Percentiles rank a stretch among this genome's conserved stretches.
Conservation (phyloP, 768 basidiomycete species). For the Phanerodontia chrysosporium region DNA sequence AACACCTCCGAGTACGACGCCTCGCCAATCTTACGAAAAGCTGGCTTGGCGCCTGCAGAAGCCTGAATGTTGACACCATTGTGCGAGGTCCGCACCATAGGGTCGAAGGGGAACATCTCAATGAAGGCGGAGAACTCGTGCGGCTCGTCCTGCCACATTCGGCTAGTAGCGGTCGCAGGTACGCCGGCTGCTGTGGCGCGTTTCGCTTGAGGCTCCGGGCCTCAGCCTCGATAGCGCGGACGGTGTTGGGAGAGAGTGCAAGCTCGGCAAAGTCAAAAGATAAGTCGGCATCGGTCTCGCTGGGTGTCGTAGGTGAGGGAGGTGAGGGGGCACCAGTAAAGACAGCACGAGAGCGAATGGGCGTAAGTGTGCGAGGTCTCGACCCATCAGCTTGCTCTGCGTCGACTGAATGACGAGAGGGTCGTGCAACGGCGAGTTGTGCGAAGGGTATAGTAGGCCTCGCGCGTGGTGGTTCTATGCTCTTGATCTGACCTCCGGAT, state of each 20-base stretch:
- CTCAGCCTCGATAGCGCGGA: slow-evolving; percentile 8
- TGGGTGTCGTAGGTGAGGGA: slow-evolving; percentile 53
- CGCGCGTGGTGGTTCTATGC: neutral
- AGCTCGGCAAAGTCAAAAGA: slow-evolving; percentile 45
- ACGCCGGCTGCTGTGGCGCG: slow-evolving; percentile 31
- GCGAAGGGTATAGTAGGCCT: neutral
- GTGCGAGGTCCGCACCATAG: slow-evolving; percentile 43
- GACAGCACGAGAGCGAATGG: slow-evolving; percentile 41
- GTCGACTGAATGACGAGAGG: slow-evolving; percentile 11
- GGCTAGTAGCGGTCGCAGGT: slow-evolving; percentile 59
- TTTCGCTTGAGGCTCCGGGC: slow-evolving; percentile 11
- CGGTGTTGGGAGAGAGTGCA: slow-evolving; percentile 27
- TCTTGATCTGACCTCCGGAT: neutral
- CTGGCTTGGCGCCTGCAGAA: slow-evolving; percentile 10
- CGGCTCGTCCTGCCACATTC: slow-evolving; percentile 68
- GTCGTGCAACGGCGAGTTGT: slow-evolving; percentile 32
- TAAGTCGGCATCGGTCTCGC: slow-evolving; percentile 48
- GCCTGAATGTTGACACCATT: slow-evolving; percentile 22
- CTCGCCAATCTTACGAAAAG: slow-evolving; percentile 88
- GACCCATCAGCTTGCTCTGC: slow-evolving; percentile 13
- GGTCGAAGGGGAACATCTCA: slow-evolving; percentile 72
- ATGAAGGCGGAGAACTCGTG: slow-evolving; percentile 84
- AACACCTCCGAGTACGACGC: slow-evolving; percentile 97
- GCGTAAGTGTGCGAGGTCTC: slow-evolving; percentile 63
- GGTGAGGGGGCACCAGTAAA: slow-evolving; percentile 39